phyloP scores from a whole-genome alignment of 805 yeast species.

The Monosporozyma solicola region DNA sequence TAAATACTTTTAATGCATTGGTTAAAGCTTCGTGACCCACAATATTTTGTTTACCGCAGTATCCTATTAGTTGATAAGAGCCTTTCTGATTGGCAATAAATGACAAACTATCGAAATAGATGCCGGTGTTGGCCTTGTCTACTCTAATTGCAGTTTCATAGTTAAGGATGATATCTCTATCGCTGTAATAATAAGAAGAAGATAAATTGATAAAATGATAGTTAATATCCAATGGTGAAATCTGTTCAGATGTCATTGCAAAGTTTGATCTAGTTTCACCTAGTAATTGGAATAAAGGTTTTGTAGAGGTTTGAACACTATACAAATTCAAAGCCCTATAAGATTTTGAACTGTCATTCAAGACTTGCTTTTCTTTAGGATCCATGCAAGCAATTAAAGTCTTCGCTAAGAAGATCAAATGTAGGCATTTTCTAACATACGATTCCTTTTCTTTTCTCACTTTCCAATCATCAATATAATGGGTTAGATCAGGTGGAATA shows the following conservation, averaged over 20 bases:
- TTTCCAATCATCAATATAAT: slow-evolving; percentile 24
- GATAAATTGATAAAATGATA: slow-evolving; percentile 39
- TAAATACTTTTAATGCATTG: slow-evolving; percentile 31
- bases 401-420: slow-evolving; percentile 40
- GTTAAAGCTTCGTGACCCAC: slow-evolving; percentile 42
- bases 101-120: slow-evolving; percentile 50
- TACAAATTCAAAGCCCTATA: slow-evolving; percentile 20
- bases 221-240: slow-evolving; percentile 17
- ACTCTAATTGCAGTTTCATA: slow-evolving; percentile 34
- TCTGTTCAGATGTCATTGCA: background rate
- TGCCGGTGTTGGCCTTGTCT: slow-evolving; percentile 40
- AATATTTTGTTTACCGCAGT: slow-evolving; percentile 42
- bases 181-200: slow-evolving; percentile 40
- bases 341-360: slow-evolving; percentile 17
- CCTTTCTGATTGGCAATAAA: slow-evolving; percentile 41
- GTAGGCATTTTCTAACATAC: slow-evolving; percentile 45
- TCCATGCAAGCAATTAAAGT: slow-evolving; percentile 17
- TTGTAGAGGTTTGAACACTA: slow-evolving; percentile 17
- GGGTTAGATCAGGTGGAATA: slow-evolving; percentile 41
- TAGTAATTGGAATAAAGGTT: slow-evolving; percentile 26
- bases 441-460: slow-evolving; percentile 37
- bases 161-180: slow-evolving; percentile 38
- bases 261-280: slow-evolving; percentile 15
- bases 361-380: slow-evolving; percentile 4
- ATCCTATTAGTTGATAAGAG: slow-evolving; percentile 40